Evolutionary conservation across 73 alveolate species (phyloP).

Genomic region (Tetrahymena malaccensis): DNA sequence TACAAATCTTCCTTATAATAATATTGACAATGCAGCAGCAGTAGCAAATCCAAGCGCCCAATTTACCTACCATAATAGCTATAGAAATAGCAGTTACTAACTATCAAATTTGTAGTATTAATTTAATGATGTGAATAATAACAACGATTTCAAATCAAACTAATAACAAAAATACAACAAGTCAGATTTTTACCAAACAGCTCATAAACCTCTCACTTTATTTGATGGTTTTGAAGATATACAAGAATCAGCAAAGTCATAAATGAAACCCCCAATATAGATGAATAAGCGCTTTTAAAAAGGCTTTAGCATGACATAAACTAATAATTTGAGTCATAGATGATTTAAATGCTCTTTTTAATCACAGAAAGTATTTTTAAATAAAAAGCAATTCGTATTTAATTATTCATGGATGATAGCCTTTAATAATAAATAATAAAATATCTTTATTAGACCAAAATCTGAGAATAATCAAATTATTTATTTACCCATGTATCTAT

Average conservation of each 20-base stretch:
- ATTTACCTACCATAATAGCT: neutral
- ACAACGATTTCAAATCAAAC: neutral
- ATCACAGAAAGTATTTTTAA: neutral
- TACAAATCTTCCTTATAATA: neutral
- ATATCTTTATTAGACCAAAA: no score
- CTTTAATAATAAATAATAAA: no score
- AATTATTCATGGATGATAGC: no score
- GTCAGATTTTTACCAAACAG: neutral
- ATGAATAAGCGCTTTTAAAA: neutral
- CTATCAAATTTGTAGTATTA: neutral
- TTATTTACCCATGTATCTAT: no score
- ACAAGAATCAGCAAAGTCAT: neutral
- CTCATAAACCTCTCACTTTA: neutral
- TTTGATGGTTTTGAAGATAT: neutral
- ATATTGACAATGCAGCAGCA: neutral
- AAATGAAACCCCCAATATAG: neutral
- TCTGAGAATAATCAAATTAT: no score
- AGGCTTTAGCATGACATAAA: neutral
- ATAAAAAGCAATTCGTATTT: no score
- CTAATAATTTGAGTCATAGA: neutral
- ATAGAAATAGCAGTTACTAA: neutral
- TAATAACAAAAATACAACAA: neutral
- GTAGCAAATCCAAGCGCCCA: neutral
- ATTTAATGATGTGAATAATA: neutral
- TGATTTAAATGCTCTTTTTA: neutral